These are phyloP conservation scores for Sporobolomyces pararoseus DNA, from an alignment of 768 basidiomycete genomes.

Conservation along the genomic window DNA sequence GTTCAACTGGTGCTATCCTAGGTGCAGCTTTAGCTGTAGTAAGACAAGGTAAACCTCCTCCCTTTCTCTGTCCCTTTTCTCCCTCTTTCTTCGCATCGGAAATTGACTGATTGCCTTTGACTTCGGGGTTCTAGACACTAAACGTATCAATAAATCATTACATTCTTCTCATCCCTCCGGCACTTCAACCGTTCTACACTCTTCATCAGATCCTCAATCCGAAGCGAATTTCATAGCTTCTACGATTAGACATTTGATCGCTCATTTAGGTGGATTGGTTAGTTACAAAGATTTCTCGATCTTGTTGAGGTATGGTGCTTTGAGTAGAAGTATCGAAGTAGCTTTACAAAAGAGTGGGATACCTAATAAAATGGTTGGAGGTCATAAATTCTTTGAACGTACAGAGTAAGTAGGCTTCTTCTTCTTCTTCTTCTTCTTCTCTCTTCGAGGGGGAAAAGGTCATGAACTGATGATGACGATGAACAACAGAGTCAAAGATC, in stretches of 20 bases:
- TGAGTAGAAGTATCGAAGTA: conserved; percentile 70
- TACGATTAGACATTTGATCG: conserved; percentile 74
- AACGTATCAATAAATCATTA: conserved; percentile 69
- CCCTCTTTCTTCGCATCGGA: neutral
- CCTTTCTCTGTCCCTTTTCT: neutral
- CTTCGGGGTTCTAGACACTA: conserved; percentile 71
- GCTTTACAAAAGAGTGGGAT: conserved; percentile 75
- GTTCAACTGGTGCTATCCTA: conserved; percentile 73
- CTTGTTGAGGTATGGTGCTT: conserved; percentile 76
- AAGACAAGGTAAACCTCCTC: conserved; percentile 62
- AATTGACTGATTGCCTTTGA: neutral
- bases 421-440: conserved; percentile 6
- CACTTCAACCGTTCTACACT: conserved; percentile 59
- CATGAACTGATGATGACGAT: neutral
- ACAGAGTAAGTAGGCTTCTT: conserved; percentile 56
- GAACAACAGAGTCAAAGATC: conserved; percentile 64
- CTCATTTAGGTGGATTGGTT: conserved; percentile 67
- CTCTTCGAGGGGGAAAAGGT: neutral
- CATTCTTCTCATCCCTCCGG: conserved; percentile 66
- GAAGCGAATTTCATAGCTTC: conserved; percentile 70
- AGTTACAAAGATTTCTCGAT: conserved; percentile 74
- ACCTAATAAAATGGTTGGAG: conserved; percentile 69
- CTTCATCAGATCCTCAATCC: conserved; percentile 57
- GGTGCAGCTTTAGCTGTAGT: conserved; percentile 70
- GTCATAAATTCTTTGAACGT: conserved; percentile 79